A percentile compares a stretch with the other conserved stretches of the same genome.
Conservation (phyloP, 2,329 filamentous ascomycete genomes). For the Thyridium curvatum region DNA sequence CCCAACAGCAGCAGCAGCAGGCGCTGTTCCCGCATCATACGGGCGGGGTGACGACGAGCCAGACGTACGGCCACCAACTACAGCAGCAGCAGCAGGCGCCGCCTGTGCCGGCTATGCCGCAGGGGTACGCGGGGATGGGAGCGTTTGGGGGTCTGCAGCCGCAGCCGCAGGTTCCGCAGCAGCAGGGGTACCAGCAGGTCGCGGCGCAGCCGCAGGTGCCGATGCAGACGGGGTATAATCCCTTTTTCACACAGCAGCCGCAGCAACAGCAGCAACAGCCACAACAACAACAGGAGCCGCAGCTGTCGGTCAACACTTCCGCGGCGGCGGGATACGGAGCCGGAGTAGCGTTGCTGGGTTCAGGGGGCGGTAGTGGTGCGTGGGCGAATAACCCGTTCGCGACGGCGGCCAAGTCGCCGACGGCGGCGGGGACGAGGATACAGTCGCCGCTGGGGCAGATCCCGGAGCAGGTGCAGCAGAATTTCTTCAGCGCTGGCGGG, state of each 20-base stretch:
- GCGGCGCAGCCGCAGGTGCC: slow-evolving; percentile 23
- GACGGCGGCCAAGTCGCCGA: slow-evolving; percentile 38
- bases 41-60: slow-evolving; percentile 43
- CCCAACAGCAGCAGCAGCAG: slow-evolving; percentile 37
- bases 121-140: slow-evolving; percentile 17
- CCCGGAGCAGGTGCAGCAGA: slow-evolving; percentile 42
- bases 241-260: slow-evolving; percentile 37
- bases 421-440: no score
- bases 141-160: no score
- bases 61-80: slow-evolving; percentile 20
- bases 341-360: no score
- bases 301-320: slow-evolving; percentile 33
- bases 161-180: no score
- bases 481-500: slow-evolving; percentile 24
- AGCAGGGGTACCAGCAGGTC: slow-evolving; percentile 30
- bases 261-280: slow-evolving; percentile 26
- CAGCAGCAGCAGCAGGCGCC: slow-evolving; percentile 40
- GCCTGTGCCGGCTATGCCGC: slow-evolving; percentile 32
- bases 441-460: slow-evolving; percentile 47
- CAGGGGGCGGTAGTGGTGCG: slow-evolving; percentile 8
- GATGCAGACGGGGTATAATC: slow-evolving; percentile 41
- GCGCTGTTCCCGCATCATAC: slow-evolving; percentile 68
- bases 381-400: slow-evolving; percentile 41
- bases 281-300: slow-evolving; percentile 21
- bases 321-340: slow-evolving; percentile 4